Evolutionary conservation across 768 basidiomycete species (phyloP), one percentile per base, ranked within the genome.

Genomic region (Rhizopogon salebrosus): DNA sequence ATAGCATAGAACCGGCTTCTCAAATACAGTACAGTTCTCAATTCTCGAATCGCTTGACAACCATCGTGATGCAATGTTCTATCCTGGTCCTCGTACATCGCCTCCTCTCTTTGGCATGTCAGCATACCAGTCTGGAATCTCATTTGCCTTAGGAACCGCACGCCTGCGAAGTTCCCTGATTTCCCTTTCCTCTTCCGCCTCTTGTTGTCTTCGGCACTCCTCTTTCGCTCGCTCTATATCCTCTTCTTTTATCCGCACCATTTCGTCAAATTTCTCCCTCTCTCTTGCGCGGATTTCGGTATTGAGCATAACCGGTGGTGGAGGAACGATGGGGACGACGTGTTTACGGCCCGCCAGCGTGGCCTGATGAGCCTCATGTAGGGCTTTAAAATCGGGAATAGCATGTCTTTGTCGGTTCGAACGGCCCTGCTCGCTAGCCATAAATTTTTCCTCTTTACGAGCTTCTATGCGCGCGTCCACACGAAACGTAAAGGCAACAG

Each of bases 91-190:
- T 54, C 53, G 51, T 54, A 58, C 58, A 40, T 42, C 40, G 49
- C 69, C 65, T 61, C 65, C 68, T 68, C 72, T 80, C 77, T 77
- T 87, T 59, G 85, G 85, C 64, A 78, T 81, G 39, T 78, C 77
- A 58, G 78, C 82, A 60, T 90, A 90, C 88, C 88, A 90, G 57
- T 82, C 84, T 10, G 88, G 88, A 23, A 90, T 76, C 60, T 80
- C 80, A 63, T 89, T 76, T 41, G 88, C 88, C 66, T 74, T 80
- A 22, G 85, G 84, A 41, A 90, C 70, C 16, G 84, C 77, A 57
- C 72, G 76, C 72, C 75, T 79, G 64, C 88, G 71, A 61, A 86
- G 55, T 70, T 83, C 85, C 63, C 65, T 75, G 54, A 87, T 64
- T 69, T 81, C 83, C 64, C 65, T 68, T 66, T 80, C 83, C 68